phyloP scores from a whole-genome alignment of 306 rosid species.

The Vicia sativa region DNA sequence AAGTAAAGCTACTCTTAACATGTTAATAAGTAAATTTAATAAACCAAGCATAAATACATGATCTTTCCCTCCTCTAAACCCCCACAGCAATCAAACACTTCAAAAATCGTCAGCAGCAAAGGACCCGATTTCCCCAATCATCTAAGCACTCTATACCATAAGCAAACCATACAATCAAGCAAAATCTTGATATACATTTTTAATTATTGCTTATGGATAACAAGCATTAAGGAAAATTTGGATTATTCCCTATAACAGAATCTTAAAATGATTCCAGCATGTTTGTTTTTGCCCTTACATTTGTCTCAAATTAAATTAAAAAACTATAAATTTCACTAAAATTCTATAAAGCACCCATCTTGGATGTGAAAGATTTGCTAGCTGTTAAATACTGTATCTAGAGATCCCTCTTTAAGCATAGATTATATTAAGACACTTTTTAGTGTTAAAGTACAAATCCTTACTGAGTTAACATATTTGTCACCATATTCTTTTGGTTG shows the following conservation, averaged over 20 bases:
- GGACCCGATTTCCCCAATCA: too few species aligned
- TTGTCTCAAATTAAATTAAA: constrained; percentile 25
- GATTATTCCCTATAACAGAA: constrained; percentile 8
- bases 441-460: constrained; percentile 28
- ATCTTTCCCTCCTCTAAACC: too few species aligned
- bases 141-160: too few species aligned
- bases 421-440: constrained; percentile 42
- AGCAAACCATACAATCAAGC: neutral
- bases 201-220: neutral
- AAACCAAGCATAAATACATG: too few species aligned
- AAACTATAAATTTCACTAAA: constrained; percentile 6
- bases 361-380: constrained; percentile 31
- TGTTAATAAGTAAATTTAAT: too few species aligned
- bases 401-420: constrained; percentile 38
- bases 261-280: constrained; percentile 25
- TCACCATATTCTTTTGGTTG: constrained; percentile 35
- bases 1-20: too few species aligned
- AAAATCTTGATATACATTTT: neutral
- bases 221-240: constrained; percentile 9
- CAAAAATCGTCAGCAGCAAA: too few species aligned
- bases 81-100: too few species aligned
- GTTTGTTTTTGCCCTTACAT: constrained; percentile 24
- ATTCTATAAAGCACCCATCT: constrained; percentile 40
- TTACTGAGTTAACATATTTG: constrained; percentile 43
- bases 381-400: constrained; percentile 30